Percentiles rank a stretch among this genome's conserved stretches.
Evolutionary conservation across 2,329 filamentous ascomycete genomes (phyloP).

Genomic region (Fusarium austroafricanum): DNA sequence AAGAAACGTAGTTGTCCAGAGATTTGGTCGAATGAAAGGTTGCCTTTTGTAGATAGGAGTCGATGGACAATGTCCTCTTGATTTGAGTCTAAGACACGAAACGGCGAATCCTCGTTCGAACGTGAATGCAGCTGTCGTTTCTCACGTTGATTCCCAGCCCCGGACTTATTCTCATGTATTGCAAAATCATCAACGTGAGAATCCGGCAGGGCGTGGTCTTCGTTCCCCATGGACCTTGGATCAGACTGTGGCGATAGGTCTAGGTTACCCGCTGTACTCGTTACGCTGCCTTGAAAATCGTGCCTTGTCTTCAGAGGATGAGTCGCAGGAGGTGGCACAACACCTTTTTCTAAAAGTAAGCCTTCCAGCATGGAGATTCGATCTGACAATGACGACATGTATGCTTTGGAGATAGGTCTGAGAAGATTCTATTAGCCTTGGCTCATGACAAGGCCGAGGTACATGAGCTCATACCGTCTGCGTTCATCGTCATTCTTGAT

Average conservation of each 20-base stretch:
- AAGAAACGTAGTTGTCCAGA: constrained; percentile 64
- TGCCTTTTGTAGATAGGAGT: constrained; percentile 61
- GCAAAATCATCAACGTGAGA: constrained; percentile 50
- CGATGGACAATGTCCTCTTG: constrained; percentile 62
- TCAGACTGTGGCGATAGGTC: constrained; percentile 20
- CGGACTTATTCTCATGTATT: constrained; percentile 44
- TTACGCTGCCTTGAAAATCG: constrained; percentile 48
- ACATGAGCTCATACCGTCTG: constrained; percentile 56
- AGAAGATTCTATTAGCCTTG: constrained; percentile 2
- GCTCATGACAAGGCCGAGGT: neutral
- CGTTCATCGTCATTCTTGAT: constrained; percentile 70
- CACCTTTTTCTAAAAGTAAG: constrained; percentile 62
- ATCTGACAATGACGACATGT: constrained; percentile 67
- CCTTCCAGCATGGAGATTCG: constrained; percentile 63
- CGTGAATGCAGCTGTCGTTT: constrained; percentile 39
- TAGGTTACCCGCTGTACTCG: neutral
- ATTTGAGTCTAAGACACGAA: constrained; percentile 54
- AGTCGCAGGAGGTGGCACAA: constrained; percentile 61
- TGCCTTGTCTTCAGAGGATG: constrained; percentile 65
- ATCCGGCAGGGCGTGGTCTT: constrained; percentile 49
- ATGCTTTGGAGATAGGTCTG: constrained; percentile 68
- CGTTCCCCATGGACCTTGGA: constrained; percentile 30
- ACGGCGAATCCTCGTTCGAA: constrained; percentile 49
- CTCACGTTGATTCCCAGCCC: constrained; percentile 31
- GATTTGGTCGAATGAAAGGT: constrained; percentile 63